Conservation (phyloP, 331 rosid genomes). For the Dryas integrifolia region DNA sequence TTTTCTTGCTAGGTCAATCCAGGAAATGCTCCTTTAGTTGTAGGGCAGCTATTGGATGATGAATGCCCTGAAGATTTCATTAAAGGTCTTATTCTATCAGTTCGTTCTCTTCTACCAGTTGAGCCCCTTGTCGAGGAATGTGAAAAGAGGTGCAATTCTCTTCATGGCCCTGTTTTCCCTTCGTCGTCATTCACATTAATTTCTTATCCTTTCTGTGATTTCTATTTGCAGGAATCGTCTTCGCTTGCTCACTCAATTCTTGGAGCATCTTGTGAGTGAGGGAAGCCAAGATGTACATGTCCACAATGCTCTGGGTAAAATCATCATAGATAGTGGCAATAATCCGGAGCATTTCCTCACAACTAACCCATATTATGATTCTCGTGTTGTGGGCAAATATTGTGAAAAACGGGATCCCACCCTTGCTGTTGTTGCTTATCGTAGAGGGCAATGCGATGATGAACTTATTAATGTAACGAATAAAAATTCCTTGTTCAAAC, state of each 20-base stretch:
- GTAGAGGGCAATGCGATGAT: slow-evolving; percentile 42
- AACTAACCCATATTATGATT: slow-evolving; percentile 42
- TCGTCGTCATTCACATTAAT: not conserved
- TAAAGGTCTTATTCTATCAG: slow-evolving; percentile 40
- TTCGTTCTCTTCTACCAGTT: slow-evolving; percentile 44
- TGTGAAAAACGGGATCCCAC: slow-evolving; percentile 42
- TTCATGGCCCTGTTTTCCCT: not conserved
- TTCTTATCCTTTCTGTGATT: slow-evolving; percentile 12
- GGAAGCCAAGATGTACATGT: slow-evolving; percentile 47
- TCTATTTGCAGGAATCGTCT: slow-evolving; percentile 35
- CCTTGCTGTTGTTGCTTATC: slow-evolving; percentile 43
- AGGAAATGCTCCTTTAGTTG: slow-evolving; percentile 41
- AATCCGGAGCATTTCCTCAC: slow-evolving; percentile 44
- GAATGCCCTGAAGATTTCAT: slow-evolving; percentile 45
- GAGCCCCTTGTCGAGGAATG: slow-evolving; percentile 40
- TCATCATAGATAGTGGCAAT: slow-evolving; percentile 39
- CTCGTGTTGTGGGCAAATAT: slow-evolving; percentile 41
- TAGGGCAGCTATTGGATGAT: slow-evolving; percentile 42
- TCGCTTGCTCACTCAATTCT: slow-evolving; percentile 36
- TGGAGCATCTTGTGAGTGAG: slow-evolving; percentile 45
- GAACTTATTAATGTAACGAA: slow-evolving; percentile 37
- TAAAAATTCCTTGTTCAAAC: slow-evolving; percentile 40
- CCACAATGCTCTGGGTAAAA: slow-evolving; percentile 43
- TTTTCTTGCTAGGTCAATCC: slow-evolving; percentile 33
- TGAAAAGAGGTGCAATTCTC: slow-evolving; percentile 29